These are phyloP conservation scores for Trichoderma simmonsii DNA, from an alignment of 2,329 filamentous ascomycete species.

Conservation along the genomic window DNA sequence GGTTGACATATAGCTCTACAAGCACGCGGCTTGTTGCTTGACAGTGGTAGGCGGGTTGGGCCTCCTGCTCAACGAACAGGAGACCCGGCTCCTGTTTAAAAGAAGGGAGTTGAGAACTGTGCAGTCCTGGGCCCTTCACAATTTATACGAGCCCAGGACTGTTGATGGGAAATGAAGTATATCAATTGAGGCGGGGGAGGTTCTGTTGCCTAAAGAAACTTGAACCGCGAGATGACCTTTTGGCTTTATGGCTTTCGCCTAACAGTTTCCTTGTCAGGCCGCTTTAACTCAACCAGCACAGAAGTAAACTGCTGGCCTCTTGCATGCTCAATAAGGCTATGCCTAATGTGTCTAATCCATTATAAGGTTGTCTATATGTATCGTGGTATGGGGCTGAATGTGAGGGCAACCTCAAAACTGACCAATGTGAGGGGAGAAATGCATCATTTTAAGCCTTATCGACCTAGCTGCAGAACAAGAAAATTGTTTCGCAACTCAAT, in stretches of 20 bases:
- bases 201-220: background rate
- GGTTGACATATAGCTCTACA: background rate
- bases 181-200: background rate
- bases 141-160: background rate
- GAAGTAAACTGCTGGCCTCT: background rate
- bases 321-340: background rate
- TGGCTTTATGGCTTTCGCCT: background rate
- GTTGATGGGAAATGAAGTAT: background rate
- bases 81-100: background rate
- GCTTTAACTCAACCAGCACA: background rate
- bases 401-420: background rate
- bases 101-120: background rate
- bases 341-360: background rate
- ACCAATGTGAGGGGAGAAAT: background rate
- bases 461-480: background rate
- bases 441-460: background rate
- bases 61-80: background rate
- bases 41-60: background rate
- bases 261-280: background rate
- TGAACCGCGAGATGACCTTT: background rate
- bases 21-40: background rate
- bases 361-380: background rate
- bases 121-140: background rate
- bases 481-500: background rate
- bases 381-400: background rate